Evolutionary conservation across 2,329 filamentous ascomycete genomes (phyloP).

Genomic region (Xylaria sp.): DNA sequence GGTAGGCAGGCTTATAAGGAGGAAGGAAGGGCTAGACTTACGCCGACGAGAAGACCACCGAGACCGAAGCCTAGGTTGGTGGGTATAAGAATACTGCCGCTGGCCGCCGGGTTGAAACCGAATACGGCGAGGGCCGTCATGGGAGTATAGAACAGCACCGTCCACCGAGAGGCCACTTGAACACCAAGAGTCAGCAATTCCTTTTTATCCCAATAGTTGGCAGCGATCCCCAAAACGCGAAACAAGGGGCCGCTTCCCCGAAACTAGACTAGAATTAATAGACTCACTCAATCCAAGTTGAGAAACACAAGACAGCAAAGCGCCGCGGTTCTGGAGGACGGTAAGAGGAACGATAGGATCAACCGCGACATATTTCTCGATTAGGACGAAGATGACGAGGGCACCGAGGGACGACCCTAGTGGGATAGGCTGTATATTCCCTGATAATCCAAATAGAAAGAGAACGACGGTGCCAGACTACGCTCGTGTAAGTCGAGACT

Average conservation of each 20-base stretch:
- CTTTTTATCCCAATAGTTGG: neutral
- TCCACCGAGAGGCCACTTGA: slow-evolving; percentile 78
- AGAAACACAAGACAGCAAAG: slow-evolving; percentile 77
- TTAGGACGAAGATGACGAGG: slow-evolving; percentile 66
- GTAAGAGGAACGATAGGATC: slow-evolving; percentile 81
- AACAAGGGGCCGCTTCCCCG: no score
- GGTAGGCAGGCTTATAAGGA: neutral
- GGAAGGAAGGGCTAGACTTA: slow-evolving; percentile 37
- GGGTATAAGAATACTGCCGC: slow-evolving; percentile 81
- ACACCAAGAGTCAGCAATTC: slow-evolving; percentile 10
- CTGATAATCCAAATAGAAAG: slow-evolving; percentile 77
- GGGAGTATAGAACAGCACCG: slow-evolving; percentile 82
- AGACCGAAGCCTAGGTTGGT: slow-evolving; percentile 83
- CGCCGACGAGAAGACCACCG: slow-evolving; percentile 77
- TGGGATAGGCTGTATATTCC: slow-evolving; percentile 67
- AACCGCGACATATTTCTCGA: slow-evolving; percentile 70
- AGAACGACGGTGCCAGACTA: slow-evolving; percentile 74
- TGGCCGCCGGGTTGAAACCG: slow-evolving; percentile 73
- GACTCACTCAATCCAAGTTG: slow-evolving; percentile 73
- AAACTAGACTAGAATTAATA: no score
- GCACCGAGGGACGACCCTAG: slow-evolving; percentile 67
- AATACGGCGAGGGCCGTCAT: slow-evolving; percentile 82
- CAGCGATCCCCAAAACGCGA: neutral
- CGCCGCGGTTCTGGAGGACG: slow-evolving; percentile 75
- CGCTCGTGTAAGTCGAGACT: neutral